Conservation (phyloP, 2,329 filamentous ascomycete genomes). For the Phialophora verrucosa region DNA sequence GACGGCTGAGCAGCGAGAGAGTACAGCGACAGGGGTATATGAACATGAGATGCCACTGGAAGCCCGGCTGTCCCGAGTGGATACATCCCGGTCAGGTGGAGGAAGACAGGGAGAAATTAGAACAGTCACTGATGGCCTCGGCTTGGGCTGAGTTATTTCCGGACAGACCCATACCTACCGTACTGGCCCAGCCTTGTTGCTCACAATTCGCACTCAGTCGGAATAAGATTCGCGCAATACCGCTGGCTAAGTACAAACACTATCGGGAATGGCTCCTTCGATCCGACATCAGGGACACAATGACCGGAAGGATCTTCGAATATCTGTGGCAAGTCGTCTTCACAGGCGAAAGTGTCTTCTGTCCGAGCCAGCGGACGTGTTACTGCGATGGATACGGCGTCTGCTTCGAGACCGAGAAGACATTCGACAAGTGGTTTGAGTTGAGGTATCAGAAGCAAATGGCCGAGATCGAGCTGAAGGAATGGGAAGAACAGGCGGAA, state of each 20-base stretch:
- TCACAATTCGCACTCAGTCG: slow-evolving; percentile 67
- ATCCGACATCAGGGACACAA: slow-evolving; percentile 61
- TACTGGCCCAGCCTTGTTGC: slow-evolving; percentile 67
- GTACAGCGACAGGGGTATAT: slow-evolving; percentile 63
- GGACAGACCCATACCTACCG: slow-evolving; percentile 50
- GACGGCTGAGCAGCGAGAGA: slow-evolving; percentile 57
- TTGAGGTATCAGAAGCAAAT: slow-evolving; percentile 52
- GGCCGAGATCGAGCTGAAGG: slow-evolving; percentile 49
- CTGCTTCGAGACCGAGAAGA: slow-evolving; percentile 61
- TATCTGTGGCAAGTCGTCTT: slow-evolving; percentile 70
- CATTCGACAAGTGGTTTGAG: slow-evolving; percentile 57
- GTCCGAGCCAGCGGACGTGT: slow-evolving; percentile 60
- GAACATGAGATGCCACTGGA: slow-evolving; percentile 65
- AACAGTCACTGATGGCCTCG: slow-evolving; percentile 54
- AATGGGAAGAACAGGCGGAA: slow-evolving; percentile 49
- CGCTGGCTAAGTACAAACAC: slow-evolving; percentile 60
- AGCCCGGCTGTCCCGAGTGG: slow-evolving; percentile 65
- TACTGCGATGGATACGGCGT: slow-evolving; percentile 69
- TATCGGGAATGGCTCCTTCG: slow-evolving; percentile 66
- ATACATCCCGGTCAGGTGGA: slow-evolving; percentile 55
- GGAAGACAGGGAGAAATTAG: slow-evolving; percentile 50
- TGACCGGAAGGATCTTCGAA: slow-evolving; percentile 67
- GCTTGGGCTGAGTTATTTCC: slow-evolving; percentile 57
- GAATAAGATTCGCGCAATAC: slow-evolving; percentile 61
- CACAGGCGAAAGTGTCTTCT: slow-evolving; percentile 54